Percentiles rank a stretch among this genome's conserved stretches.
These are phyloP conservation scores for Delphinella strobiligena DNA, from an alignment of 2,329 filamentous ascomycete species.

Conservation along the genomic window DNA sequence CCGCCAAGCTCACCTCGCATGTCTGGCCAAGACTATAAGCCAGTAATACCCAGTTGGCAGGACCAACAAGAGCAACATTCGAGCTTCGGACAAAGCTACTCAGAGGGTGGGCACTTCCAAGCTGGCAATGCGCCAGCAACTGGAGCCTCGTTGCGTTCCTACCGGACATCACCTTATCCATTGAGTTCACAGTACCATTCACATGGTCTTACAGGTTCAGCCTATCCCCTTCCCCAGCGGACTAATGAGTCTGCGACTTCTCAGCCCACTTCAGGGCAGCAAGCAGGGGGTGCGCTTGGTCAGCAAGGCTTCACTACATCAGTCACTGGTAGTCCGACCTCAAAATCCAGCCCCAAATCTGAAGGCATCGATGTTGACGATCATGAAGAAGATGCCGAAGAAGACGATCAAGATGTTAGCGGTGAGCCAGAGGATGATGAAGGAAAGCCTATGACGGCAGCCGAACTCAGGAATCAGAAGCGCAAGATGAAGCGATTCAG, in stretches of 20 bases:
- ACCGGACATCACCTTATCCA: slow-evolving; percentile 8
- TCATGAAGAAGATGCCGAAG: slow-evolving; percentile 24
- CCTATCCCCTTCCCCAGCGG: slow-evolving; percentile 3
- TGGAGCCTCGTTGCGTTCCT: slow-evolving; percentile 7
- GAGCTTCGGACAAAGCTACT: slow-evolving; percentile 11
- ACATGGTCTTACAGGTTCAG: not conserved
- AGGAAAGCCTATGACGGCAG: slow-evolving; percentile 22
- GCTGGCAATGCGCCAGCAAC: slow-evolving; percentile 4
- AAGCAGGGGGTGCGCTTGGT: slow-evolving; percentile 8
- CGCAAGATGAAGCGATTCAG: slow-evolving; percentile 64
- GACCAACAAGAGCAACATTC: slow-evolving; percentile 19
- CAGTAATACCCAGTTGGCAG: slow-evolving; percentile 33
- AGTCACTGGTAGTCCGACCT: slow-evolving; percentile 33
- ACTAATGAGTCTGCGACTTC: not conserved
- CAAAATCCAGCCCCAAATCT: slow-evolving; percentile 33
- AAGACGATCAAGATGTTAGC: slow-evolving; percentile 22
- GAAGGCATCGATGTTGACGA: not conserved
- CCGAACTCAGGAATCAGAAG: slow-evolving; percentile 36
- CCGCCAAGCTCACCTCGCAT: slow-evolving; percentile 39
- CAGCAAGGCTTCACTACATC: slow-evolving; percentile 27
- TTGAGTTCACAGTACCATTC: slow-evolving; percentile 6
- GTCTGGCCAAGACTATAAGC: slow-evolving; percentile 34
- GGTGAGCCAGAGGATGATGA: slow-evolving; percentile 12
- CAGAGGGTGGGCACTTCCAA: slow-evolving; percentile 3
- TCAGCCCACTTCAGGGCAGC: slow-evolving; percentile 10